A percentile compares a stretch with the other conserved stretches of the same genome.
phyloP scores from a whole-genome alignment of 257 asterid species.

The Cinchona pubescens region DNA sequence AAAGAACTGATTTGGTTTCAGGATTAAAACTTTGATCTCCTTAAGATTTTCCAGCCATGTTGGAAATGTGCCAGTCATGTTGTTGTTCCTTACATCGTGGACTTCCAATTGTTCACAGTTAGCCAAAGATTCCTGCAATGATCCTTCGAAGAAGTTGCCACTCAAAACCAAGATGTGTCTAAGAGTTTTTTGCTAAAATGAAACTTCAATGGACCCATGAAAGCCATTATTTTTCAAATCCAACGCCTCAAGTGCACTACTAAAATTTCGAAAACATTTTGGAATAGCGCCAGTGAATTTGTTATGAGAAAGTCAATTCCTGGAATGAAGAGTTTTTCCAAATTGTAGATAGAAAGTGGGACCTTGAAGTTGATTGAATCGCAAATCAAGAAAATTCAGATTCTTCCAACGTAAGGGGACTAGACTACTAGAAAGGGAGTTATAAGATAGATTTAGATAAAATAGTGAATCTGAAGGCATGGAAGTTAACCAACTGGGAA shows the following conservation, averaged over 20 bases:
- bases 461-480: background rate
- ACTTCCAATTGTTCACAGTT: constrained; percentile 16
- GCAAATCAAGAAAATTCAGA: background rate
- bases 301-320: constrained; percentile 13
- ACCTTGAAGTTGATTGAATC: constrained; percentile 1
- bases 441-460: constrained; percentile 14
- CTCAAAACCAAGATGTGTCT: background rate
- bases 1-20: background rate
- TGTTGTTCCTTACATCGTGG: constrained; percentile 21
- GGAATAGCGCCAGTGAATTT: background rate
- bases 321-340: background rate
- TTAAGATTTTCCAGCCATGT: constrained; percentile 2
- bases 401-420: background rate
- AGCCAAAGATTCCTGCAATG: constrained; percentile 13
- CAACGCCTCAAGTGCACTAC: background rate
- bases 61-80: constrained; percentile 23
- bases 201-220: background rate
- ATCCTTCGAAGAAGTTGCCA: background rate
- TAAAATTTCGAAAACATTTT: background rate
- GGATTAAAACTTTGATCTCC: background rate
- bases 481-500: constrained; percentile 11
- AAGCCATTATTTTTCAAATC: background rate
- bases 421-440: constrained; percentile 3
- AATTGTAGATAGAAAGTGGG: background rate
- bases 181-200: background rate